Evolutionary conservation across 2,329 filamentous ascomycete genomes (phyloP).

Genomic region (Paraphaeosphaeria sporulosa): DNA sequence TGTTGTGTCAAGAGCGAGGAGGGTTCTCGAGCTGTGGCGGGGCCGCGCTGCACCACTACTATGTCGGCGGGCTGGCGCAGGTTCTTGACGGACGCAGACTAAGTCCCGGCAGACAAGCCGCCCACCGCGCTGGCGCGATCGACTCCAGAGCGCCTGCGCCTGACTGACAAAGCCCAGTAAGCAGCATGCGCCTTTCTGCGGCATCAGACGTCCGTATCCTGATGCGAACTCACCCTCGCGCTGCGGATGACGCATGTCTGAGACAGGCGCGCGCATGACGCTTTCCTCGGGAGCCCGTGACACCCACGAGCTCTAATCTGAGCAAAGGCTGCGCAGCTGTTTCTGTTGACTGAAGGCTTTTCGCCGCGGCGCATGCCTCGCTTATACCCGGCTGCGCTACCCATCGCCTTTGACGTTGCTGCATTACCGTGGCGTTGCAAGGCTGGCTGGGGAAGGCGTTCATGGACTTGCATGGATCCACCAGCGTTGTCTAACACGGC

Average conservation of each 20-base stretch:
- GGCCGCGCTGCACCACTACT: not conserved
- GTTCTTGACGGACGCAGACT: conserved; percentile 12
- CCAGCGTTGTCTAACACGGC: not conserved
- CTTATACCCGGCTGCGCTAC: conserved; percentile 13
- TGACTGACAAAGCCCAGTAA: conserved; percentile 10
- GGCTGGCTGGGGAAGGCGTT: not conserved
- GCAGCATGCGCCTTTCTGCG: not conserved
- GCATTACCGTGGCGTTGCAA: not conserved
- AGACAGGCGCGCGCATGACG: conserved; percentile 17
- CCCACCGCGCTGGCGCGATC: conserved; percentile 4
- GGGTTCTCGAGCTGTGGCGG: conserved; percentile 24
- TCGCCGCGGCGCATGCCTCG: not conserved
- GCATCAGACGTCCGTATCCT: not conserved
- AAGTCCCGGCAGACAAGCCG: conserved; percentile 1
- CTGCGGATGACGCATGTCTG: not conserved
- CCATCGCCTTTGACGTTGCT: not conserved
- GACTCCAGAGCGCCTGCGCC: conserved; percentile 6
- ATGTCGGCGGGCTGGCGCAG: conserved; percentile 17
- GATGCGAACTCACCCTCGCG: not conserved
- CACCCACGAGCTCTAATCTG: not conserved
- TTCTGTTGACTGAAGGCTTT: conserved; percentile 11
- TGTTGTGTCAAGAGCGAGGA: conserved; percentile 17
- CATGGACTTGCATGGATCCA: not conserved
- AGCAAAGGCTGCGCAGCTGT: conserved; percentile 1
- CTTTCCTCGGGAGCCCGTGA: not conserved